Evolutionary conservation across 2,329 filamentous ascomycete genomes (phyloP), one percentile per base, ranked within the genome.

Genomic region (Oidium heveae): DNA sequence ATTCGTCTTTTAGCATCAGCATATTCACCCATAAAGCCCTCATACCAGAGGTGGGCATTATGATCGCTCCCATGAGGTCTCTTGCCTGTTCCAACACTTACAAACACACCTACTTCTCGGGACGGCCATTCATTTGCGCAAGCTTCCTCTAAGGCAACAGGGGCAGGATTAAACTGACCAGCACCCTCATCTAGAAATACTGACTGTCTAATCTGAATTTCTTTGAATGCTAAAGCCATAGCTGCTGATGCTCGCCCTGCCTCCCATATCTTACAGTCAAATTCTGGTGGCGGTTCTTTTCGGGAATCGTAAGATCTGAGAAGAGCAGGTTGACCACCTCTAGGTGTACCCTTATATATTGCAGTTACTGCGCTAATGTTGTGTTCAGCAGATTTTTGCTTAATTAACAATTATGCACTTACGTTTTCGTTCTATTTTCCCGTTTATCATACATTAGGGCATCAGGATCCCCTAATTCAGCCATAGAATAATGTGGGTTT

Each of bases 191-290:
- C 91, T 57, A 94, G 82, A 64, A 98, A 98, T 10, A 87, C 74
- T 0, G 87, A 89, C 66, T 96, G 89, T 3, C 91, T 91, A 41
- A 98, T 85, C 59, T 84, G 82, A 52, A 98, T 87, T 0, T 89
- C 87, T 66, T 98, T 98, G 70, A 98, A 98, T 0, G 91, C 91
- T 46, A 95, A 72, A 0, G 85, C 86, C 0, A 89, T 91, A 0
- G 91, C 86, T 54, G 77, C 86, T 0, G 91, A 98, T n/a, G 91
- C 91, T 57, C 91, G 79, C 12, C 91, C 91, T 4, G 91, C 91
- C 69, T 98, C 82, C 91, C 91, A 98, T 56, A 98, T 91, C 49
- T 82, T 94, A 68, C 88, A 94, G 64, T 94, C 84, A 58, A 86
- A 89, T 66, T 95, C 88, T 2, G 89, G 84, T 0, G 87, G 77